phyloP scores from a whole-genome alignment of 2,329 filamentous ascomycete genomes.

The Tricladium varicosporioides region DNA sequence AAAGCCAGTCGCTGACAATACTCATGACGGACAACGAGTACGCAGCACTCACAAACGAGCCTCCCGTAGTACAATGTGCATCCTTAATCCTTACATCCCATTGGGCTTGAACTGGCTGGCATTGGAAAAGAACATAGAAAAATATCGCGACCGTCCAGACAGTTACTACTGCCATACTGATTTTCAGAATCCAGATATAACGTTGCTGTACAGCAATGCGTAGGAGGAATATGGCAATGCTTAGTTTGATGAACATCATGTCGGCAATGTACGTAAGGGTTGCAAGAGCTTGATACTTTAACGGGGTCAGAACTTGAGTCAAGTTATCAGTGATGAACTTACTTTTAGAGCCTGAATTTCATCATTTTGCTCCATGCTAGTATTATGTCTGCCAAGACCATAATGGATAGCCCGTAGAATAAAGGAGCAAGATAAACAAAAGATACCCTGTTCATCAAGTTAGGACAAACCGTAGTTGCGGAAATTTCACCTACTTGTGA shows the following conservation, averaged over 20 bases:
- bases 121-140: conserved; percentile 24
- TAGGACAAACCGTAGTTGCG: background rate
- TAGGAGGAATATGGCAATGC: conserved; percentile 44
- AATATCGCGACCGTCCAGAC: conserved; percentile 52
- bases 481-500: conserved; percentile 12
- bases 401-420: conserved; percentile 16
- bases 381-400: conserved; percentile 22
- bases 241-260: conserved; percentile 23
- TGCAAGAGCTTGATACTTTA: conserved; percentile 44
- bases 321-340: background rate
- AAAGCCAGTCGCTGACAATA: conserved; percentile 46
- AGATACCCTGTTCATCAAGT: conserved; percentile 12
- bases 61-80: conserved; percentile 11
- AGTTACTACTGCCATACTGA: conserved; percentile 44
- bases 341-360: conserved; percentile 19
- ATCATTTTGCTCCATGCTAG: conserved; percentile 1
- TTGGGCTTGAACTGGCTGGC: conserved; percentile 39
- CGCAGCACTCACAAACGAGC: conserved; percentile 10
- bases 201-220: conserved; percentile 44
- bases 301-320: background rate
- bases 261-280: conserved; percentile 18
- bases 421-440: conserved; percentile 15
- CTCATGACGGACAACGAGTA: conserved; percentile 43
- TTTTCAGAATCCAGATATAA: conserved; percentile 48
- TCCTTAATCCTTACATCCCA: conserved; percentile 41